A percentile compares a stretch with the other conserved stretches of the same genome.
Evolutionary conservation across 305 asterid genomes (phyloP).

Genomic region (Petunia hybrid): DNA sequence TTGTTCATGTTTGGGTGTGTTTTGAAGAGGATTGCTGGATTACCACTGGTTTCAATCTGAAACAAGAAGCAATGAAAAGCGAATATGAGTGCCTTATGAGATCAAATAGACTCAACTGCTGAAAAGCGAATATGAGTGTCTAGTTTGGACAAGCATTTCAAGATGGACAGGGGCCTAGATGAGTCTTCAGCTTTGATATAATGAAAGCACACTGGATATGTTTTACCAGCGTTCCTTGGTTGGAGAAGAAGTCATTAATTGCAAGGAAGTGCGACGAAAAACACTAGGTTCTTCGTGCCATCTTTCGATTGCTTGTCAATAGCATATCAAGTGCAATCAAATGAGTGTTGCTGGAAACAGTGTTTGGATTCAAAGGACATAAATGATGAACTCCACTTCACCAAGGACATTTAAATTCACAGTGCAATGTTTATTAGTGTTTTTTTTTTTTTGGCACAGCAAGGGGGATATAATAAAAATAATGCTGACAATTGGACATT

Average conservation of each 20-base stretch:
- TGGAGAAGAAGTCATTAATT: background rate
- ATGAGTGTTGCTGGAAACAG: constrained; percentile 10
- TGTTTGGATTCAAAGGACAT: constrained; percentile 8
- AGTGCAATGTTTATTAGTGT: background rate
- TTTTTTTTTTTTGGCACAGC: background rate
- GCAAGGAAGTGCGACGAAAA: background rate
- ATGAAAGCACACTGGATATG: constrained; percentile 1
- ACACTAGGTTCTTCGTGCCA: background rate
- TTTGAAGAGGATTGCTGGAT: constrained; percentile 68
- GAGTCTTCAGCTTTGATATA: constrained; percentile 1
- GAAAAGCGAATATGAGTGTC: background rate
- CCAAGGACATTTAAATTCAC: constrained; percentile 1
- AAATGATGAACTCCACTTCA: constrained; percentile 11
- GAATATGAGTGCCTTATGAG: background rate
- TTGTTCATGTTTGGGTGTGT: constrained; percentile 91
- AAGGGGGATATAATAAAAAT: background rate
- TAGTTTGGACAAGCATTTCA: constrained; percentile 13
- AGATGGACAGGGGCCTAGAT: background rate
- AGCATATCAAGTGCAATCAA: constrained; percentile 24
- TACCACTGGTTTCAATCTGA: constrained; percentile 84
- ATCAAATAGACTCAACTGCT: constrained; percentile 17
- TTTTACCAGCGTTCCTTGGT: background rate
- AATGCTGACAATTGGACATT: constrained; percentile 2
- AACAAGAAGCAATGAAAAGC: background rate
- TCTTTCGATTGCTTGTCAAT: constrained; percentile 12